Base-by-base conservation (phyloP, 2,329 filamentous ascomycete genomes). In the Calonectria honghensis region DNA sequence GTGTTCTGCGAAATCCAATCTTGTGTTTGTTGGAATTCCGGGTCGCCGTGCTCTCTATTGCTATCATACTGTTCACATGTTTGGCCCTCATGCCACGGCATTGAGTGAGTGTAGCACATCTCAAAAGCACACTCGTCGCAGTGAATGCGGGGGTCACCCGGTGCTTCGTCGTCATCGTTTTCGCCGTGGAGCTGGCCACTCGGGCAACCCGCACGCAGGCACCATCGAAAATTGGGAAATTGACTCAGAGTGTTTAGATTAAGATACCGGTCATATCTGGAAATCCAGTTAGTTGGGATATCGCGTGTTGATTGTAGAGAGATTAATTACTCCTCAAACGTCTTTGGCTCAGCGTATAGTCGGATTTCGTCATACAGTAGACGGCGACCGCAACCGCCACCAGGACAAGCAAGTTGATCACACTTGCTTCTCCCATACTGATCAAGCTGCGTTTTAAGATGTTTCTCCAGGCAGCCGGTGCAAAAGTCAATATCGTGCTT, bases 111-210 rank as follows among this genome's bases (percentile, higher is more conserved):
- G 13, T 59, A 59, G 54, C 54, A 59, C 54, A 59, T 59, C 18
- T 59, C 54, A 20, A 59, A 59, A n/a, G 54, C 54, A 59, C 54
- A 59, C 16, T 59, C 54, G 14, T 59, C 31, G n/a, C 54, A 59
- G 54, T 59, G 54, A 37, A 59, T 27, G 11, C 32, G 54, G 35
- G 54, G 32, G 4, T 59, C 54, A 3, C 3, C 13, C 4, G 54
- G 54, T 14, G 32, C 54, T 7, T 59, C 54, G 4, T n/a, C 32
- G 13, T 59, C 32, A n/a, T 24, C 32, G 32, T 24, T 35, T 2
- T 59, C 54, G 5, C 54, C 32, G 18, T 59, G 39, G 6, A 59
- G 54, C 35, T 59, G 54, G 11, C 54, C 54, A 14, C 20, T 59
- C 4, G 31, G 24, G 31, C 54, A 59, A 6, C 31, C 54, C 4